Base-by-base conservation (phyloP, 805 yeast genomes). In the Candida palmyrensis region DNA sequence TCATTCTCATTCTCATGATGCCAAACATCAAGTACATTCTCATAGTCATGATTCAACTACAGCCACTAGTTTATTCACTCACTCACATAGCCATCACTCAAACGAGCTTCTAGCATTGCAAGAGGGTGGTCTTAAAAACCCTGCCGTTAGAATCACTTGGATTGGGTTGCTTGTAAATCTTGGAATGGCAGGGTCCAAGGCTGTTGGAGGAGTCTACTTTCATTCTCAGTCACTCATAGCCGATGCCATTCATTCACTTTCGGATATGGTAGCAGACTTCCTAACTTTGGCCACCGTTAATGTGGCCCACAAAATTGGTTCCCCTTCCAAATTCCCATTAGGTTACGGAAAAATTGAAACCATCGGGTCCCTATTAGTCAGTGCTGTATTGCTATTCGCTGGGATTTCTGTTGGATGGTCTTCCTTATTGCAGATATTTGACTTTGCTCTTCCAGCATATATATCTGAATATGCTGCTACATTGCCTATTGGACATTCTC, bases 341-440 rank as follows among this genome's bases (percentile, higher is more conserved):
- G 98, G 97, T 1, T 86, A 79, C 53, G 98, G 97, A 41, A 88
- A 90, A 48, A 71, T 92, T 29, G 98, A 92, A 60, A 82, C 96
- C 2, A 69, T 89, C 20, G 97, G 98, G 2, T 83, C 97, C 0
- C 62, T 90, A 21, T 80, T 89, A 10, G 98, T 92, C 3, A 82
- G 95, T 18, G 74, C 83, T 0, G 79, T 90, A 33, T 68, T 92
- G 37, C 62, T 92, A 4, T 70, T 82, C 54, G 97, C 97, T 3
- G 97, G 97, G 29, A 52, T 84, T 15, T 82, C 89, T 20, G 92
- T 92, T 30, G 97, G 95, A 25, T 87, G 88, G 88, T 68, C 83
- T 26, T 84, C 95, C 0, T 51, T 86, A 16, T 68, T 79, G 29
- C 79, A 75, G 40, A 73, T 83, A 27, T 65, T 79, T 18, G 86